Percentiles rank a stretch among this genome's conserved stretches.
Evolutionary conservation across 2,329 filamentous ascomycete species (phyloP).

Genomic region (Aspergillus sp.): DNA sequence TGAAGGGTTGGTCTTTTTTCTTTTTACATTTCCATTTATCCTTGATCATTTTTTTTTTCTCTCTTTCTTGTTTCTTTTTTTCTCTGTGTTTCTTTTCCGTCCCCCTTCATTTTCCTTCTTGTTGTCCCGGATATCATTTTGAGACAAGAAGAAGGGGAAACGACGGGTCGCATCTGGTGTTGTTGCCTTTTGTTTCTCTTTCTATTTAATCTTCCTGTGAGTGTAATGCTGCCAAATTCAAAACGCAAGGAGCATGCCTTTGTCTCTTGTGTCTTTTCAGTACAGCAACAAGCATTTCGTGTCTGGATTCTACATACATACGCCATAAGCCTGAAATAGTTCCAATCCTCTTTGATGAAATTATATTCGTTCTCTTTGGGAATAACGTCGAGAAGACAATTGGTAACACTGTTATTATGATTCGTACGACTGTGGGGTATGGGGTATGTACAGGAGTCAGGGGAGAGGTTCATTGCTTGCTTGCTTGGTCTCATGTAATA

Average conservation of each 20-base stretch:
- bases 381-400: no score
- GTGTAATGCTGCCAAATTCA: slow-evolving; percentile 26
- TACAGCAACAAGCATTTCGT: no score
- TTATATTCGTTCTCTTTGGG: no score
- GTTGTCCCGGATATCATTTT: background rate
- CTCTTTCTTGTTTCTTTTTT: background rate
- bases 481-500: background rate
- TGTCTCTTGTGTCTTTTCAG: background rate
- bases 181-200: slow-evolving; percentile 16
- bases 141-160: slow-evolving; percentile 16
- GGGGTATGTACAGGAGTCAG: no score
- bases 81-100: background rate
- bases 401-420: no score
- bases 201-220: slow-evolving; percentile 19
- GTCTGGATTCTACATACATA: no score
- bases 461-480: background rate
- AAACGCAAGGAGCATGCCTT: slow-evolving; percentile 21
- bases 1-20: slow-evolving; percentile 15
- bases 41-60: slow-evolving; percentile 10
- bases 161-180: slow-evolving; percentile 24
- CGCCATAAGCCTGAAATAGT: no score
- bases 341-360: no score
- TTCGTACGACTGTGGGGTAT: no score
- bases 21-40: slow-evolving; percentile 7
- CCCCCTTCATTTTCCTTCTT: slow-evolving; percentile 11